Percentiles rank a stretch among this genome's conserved stretches.
Conservation (phyloP, 2,329 filamentous ascomycete species). For the Pseudocercospora vitis region DNA sequence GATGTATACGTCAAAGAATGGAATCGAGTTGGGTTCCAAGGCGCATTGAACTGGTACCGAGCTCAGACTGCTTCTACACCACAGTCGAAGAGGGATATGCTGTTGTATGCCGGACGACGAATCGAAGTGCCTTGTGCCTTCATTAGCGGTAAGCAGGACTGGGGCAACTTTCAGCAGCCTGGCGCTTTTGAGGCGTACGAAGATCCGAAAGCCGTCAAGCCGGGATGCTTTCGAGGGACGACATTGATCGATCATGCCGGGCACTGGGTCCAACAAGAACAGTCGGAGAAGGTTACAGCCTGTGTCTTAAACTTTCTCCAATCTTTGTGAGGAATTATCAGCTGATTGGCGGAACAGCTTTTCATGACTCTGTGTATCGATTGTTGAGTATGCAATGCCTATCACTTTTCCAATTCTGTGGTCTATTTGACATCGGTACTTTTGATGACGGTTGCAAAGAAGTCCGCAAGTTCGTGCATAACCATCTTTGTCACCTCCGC, state of each 20-base stretch:
- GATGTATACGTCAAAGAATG: conserved; percentile 62
- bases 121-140: conserved; percentile 63
- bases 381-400: no score
- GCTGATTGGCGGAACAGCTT: no score
- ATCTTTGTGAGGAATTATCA: neutral
- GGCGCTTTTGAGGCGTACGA: conserved; percentile 61
- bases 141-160: conserved; percentile 63
- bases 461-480: conserved; percentile 62
- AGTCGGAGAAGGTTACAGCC: conserved; percentile 55
- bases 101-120: conserved; percentile 60
- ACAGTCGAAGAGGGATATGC: conserved; percentile 52
- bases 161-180: conserved; percentile 68
- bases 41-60: conserved; percentile 67
- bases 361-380: no score
- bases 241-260: conserved; percentile 61
- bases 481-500: conserved; percentile 55
- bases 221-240: conserved; percentile 54
- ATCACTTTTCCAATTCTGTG: no score
- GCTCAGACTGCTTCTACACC: conserved; percentile 52
- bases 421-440: conserved; percentile 49
- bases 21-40: conserved; percentile 63
- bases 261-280: conserved; percentile 70
- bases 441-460: conserved; percentile 57
- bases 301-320: conserved; percentile 49
- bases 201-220: conserved; percentile 37